Percentiles rank a stretch among this genome's conserved stretches.
Conservation (phyloP, 805 yeast genomes). For the Isabelozyma pseudorhagii region DNA sequence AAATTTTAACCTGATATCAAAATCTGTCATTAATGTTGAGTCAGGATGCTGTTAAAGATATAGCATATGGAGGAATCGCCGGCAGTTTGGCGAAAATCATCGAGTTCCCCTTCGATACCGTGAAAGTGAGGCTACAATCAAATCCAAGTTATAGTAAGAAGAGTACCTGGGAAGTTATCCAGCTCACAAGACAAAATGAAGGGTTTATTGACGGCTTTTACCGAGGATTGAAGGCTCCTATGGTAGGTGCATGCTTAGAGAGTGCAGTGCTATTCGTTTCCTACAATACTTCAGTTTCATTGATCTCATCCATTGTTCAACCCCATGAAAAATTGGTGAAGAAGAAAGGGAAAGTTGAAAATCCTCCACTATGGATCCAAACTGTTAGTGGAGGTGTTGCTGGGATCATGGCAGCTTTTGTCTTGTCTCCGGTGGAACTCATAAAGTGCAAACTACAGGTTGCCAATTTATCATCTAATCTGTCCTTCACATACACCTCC, state of each 20-base stretch:
- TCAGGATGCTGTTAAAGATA: slow-evolving; percentile 29
- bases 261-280: slow-evolving; percentile 75
- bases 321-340: neutral
- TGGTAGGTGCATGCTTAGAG: slow-evolving; percentile 88
- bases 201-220: slow-evolving; percentile 75
- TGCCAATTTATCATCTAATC: slow-evolving; percentile 31
- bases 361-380: slow-evolving; percentile 37
- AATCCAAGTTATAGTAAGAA: slow-evolving; percentile 42
- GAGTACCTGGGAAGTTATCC: slow-evolving; percentile 67
- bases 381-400: slow-evolving; percentile 74
- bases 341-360: slow-evolving; percentile 5
- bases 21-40: neutral
- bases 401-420: slow-evolving; percentile 78
- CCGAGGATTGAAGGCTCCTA: slow-evolving; percentile 75
- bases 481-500: slow-evolving; percentile 24
- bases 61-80: slow-evolving; percentile 53
- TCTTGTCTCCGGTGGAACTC: slow-evolving; percentile 88
- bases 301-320: neutral
- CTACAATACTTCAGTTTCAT: slow-evolving; percentile 39
- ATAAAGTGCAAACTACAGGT: slow-evolving; percentile 89
- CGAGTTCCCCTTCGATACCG: slow-evolving; percentile 91
- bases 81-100: slow-evolving; percentile 83
- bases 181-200: slow-evolving; percentile 59
- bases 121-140: slow-evolving; percentile 83
- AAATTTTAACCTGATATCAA: neutral